phyloP scores from a whole-genome alignment of 805 yeast genomes.

The Blastobotrys mokoenaii region DNA sequence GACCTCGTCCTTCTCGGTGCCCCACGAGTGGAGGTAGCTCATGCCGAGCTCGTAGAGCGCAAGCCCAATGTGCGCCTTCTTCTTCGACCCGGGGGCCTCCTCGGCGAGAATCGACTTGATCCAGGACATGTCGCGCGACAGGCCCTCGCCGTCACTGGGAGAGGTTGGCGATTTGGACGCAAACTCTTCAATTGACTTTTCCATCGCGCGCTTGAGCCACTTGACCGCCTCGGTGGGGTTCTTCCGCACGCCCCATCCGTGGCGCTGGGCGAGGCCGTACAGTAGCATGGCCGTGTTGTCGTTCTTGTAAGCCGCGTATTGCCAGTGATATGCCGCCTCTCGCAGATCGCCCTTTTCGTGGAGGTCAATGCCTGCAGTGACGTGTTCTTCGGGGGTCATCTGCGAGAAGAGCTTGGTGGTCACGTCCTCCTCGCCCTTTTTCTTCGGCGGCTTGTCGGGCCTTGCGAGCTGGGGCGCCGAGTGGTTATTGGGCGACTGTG shows the following conservation, averaged over 20 bases:
- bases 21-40: constrained; percentile 49
- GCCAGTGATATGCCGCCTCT: constrained; percentile 63
- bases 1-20: constrained; percentile 42
- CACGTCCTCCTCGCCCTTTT: constrained; percentile 1
- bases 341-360: constrained; percentile 52
- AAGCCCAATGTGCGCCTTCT: constrained; percentile 23
- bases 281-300: constrained; percentile 57
- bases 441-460: background rate
- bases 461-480: background rate
- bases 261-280: constrained; percentile 57
- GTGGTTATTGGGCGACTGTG: background rate
- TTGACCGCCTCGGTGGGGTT: constrained; percentile 46
- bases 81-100: constrained; percentile 1
- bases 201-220: constrained; percentile 51
- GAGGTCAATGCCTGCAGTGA: constrained; percentile 28
- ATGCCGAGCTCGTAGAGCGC: constrained; percentile 57
- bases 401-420: constrained; percentile 13
- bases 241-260: constrained; percentile 60
- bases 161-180: no score
- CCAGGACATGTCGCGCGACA: background rate
- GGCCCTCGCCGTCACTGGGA: constrained; percentile 4
- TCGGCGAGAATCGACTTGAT: background rate
- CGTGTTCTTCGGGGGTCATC: constrained; percentile 23
- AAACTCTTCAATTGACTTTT: no score
- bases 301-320: constrained; percentile 55